Evolutionary conservation across 2,329 filamentous ascomycete species (phyloP).

Genomic region (Volutella citrinella): DNA sequence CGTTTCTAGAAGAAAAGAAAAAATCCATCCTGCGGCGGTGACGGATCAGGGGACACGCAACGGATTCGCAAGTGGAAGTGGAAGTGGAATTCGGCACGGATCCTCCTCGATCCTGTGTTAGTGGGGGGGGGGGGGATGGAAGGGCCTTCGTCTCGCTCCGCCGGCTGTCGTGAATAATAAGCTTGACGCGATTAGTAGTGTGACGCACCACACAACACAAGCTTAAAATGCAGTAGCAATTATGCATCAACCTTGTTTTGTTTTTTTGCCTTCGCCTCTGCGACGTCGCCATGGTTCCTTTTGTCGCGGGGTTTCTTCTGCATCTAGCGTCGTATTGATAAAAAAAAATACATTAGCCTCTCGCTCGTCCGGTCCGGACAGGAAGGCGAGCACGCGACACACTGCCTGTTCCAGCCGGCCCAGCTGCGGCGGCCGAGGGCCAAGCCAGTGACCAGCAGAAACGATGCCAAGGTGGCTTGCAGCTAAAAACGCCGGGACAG

Average conservation of each 20-base stretch:
- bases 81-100: no score
- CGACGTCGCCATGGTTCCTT: background rate
- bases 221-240: background rate
- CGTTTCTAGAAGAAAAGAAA: no score
- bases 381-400: constrained; percentile 15
- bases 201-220: no score
- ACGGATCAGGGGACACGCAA: no score
- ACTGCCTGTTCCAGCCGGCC: constrained; percentile 20
- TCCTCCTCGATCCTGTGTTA: no score
- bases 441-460: constrained; percentile 8
- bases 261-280: background rate
- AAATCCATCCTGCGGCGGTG: no score
- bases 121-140: no score
- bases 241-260: background rate
- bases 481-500: no score
- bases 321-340: background rate
- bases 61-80: no score
- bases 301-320: constrained; percentile 1
- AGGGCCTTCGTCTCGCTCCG: no score
- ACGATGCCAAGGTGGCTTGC: constrained; percentile 9
- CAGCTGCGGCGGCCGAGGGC: constrained; percentile 5
- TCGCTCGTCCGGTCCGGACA: constrained; percentile 6
- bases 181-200: no score
- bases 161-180: no score
- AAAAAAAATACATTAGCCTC: constrained; percentile 1